These are phyloP conservation scores for Trichoderma citrinoviride DNA, from an alignment of 2,329 filamentous ascomycete genomes.

Conservation along the genomic window DNA sequence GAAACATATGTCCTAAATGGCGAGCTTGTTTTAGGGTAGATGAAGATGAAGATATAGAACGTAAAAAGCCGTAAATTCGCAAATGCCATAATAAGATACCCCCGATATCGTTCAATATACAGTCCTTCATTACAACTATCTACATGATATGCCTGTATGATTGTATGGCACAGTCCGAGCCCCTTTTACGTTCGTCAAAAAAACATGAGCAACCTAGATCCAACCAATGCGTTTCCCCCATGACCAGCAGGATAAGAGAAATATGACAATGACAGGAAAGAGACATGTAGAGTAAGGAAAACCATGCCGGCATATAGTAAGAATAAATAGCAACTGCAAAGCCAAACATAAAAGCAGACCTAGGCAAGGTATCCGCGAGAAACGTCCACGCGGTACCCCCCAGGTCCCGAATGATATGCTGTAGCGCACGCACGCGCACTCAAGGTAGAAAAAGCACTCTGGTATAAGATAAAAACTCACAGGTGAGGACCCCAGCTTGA, in stretches of 20 bases:
- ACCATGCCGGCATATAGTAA: conserved; percentile 4
- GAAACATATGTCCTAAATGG: too few species aligned
- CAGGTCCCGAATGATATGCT: neutral
- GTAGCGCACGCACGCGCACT: neutral
- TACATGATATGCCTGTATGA: conserved; percentile 1
- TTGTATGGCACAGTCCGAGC: conserved; percentile 2
- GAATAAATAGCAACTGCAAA: neutral
- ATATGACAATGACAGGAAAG: neutral
- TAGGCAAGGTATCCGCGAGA: neutral
- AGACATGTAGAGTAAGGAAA: neutral
- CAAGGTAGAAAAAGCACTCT: conserved; percentile 17
- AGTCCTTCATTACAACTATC: conserved; percentile 14
- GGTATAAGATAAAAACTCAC: conserved; percentile 22
- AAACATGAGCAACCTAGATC: neutral
- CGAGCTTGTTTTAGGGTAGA: neutral
- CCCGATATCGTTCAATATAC: neutral
- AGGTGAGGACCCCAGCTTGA: neutral
- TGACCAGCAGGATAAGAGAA: neutral
- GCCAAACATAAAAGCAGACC: neutral
- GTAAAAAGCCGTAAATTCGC: too few species aligned
- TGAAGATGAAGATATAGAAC: neutral
- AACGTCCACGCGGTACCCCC: neutral
- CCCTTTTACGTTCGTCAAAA: conserved; percentile 1
- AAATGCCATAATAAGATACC: too few species aligned
- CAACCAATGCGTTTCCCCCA: neutral